A percentile compares a stretch with the other conserved stretches of the same genome.
phyloP scores from a whole-genome alignment of 345 rosid genomes.

The Euclidium syriacum region DNA sequence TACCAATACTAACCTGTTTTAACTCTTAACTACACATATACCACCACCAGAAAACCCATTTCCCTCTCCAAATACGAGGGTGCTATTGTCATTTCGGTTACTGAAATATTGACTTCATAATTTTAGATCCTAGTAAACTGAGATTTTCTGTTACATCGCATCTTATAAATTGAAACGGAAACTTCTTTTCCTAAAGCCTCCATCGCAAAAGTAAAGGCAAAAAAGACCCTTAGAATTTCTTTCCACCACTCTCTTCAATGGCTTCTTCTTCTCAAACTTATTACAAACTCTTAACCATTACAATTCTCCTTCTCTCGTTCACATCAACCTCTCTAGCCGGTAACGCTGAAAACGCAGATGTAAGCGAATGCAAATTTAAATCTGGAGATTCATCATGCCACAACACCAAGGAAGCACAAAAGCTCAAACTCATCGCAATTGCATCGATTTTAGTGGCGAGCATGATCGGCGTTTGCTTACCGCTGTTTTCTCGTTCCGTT shows the following conservation, averaged over 20 bases:
- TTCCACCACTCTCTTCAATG: not conserved
- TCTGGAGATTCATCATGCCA: constrained; percentile 13
- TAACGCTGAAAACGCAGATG: not conserved
- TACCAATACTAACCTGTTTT: no score
- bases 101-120: not conserved
- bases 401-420: constrained; percentile 18
- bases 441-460: constrained; percentile 27
- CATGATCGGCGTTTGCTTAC: constrained; percentile 30
- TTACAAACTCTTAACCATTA: not conserved
- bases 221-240: not conserved
- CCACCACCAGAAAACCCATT: not conserved
- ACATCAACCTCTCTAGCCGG: not conserved
- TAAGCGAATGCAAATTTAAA: constrained; percentile 8
- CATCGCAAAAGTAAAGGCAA: no score
- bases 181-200: not conserved
- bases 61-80: not conserved
- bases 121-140: not conserved
- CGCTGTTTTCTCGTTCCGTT: constrained; percentile 12
- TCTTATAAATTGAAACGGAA: not conserved
- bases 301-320: not conserved
- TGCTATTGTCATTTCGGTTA: not conserved
- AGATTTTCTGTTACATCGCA: not conserved
- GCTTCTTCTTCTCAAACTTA: not conserved
- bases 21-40: not conserved
- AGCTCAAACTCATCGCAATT: constrained; percentile 26